Conservation (phyloP, 2,329 filamentous ascomycete genomes). For the Pseudophaeomoniella oleicola region DNA sequence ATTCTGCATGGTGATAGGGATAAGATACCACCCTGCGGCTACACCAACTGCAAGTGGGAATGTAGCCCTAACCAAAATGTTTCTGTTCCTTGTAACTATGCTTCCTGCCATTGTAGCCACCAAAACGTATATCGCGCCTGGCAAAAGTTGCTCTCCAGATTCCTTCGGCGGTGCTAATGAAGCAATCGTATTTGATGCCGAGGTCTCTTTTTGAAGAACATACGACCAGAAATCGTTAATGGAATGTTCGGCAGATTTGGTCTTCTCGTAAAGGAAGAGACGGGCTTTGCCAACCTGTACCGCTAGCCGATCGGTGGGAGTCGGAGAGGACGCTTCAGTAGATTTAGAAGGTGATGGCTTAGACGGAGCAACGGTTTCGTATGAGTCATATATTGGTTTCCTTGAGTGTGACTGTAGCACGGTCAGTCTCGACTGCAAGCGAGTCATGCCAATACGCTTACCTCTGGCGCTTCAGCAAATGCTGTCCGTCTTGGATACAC, state of each 20-base stretch:
- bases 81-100: constrained; percentile 79
- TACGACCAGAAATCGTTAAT: constrained; percentile 71
- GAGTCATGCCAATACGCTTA: constrained; percentile 7
- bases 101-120: constrained; percentile 90
- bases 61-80: constrained; percentile 62
- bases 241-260: constrained; percentile 60
- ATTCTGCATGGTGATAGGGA: constrained; percentile 85
- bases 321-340: constrained; percentile 33
- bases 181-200: constrained; percentile 77
- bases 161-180: constrained; percentile 75
- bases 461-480: constrained; percentile 26
- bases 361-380: constrained; percentile 6
- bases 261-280: constrained; percentile 64
- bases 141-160: constrained; percentile 77
- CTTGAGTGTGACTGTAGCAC: constrained; percentile 4
- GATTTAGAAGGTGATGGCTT: constrained; percentile 3
- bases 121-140: constrained; percentile 79
- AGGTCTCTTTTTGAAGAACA: constrained; percentile 72
- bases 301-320: constrained; percentile 81
- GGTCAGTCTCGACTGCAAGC: neutral
- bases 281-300: constrained; percentile 66
- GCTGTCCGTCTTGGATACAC: constrained; percentile 25
- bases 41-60: constrained; percentile 69
- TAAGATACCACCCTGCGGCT: constrained; percentile 65
- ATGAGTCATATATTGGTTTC: constrained; percentile 28